Conservation (phyloP, 2,329 filamentous ascomycete genomes). For the Ilyonectria mors-panacis region DNA sequence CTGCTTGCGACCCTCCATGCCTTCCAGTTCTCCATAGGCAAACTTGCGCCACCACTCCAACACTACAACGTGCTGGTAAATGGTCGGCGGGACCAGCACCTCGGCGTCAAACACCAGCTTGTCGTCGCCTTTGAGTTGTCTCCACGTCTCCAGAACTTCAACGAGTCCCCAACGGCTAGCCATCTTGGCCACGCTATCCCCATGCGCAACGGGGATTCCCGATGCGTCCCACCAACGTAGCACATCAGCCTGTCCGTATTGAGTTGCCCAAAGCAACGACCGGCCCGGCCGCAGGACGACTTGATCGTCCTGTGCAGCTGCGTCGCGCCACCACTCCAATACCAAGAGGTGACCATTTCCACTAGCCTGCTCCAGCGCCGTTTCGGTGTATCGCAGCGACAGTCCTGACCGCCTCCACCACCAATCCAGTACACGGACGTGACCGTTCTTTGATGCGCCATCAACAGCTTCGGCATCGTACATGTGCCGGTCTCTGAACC, state of each 20-base stretch:
- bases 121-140: conserved; percentile 75
- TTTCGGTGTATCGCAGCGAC: conserved; percentile 86
- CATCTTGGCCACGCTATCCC: conserved; percentile 86
- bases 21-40: conserved; percentile 68
- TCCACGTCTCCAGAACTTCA: conserved; percentile 87
- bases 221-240: conserved; percentile 92
- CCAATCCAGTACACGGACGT: conserved; percentile 89
- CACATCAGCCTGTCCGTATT: conserved; percentile 83
- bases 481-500: conserved; percentile 83
- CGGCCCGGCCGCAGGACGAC: conserved; percentile 84
- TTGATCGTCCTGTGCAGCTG: conserved; percentile 70
- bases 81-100: conserved; percentile 88
- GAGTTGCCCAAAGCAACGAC: conserved; percentile 85
- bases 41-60: conserved; percentile 93
- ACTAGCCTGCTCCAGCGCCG: conserved; percentile 89
- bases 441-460: conserved; percentile 87
- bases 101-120: conserved; percentile 84
- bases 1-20: conserved; percentile 70
- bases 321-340: conserved; percentile 92
- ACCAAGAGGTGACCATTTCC: conserved; percentile 88
- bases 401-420: conserved; percentile 87
- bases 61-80: conserved; percentile 86
- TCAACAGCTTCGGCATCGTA: conserved; percentile 90
- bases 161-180: conserved; percentile 90
- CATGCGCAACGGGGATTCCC: conserved; percentile 83